Conservation (phyloP, 169 alveolate genomes). For the Pseudocohnilembus persalinus region DNA sequence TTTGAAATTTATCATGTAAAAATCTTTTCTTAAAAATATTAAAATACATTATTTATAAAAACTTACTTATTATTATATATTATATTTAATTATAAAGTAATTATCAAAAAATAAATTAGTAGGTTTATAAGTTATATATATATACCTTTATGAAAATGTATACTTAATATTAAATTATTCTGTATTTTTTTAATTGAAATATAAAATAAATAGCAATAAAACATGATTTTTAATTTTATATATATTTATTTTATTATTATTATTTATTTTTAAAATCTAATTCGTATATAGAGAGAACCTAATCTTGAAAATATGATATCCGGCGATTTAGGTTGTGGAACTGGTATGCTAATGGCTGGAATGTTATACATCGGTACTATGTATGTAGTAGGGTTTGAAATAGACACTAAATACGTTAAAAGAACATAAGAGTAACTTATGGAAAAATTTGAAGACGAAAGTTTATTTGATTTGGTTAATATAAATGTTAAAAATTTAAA, state of each 20-base stretch:
- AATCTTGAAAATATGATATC: slow-evolving; percentile 20
- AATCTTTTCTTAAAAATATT: not conserved
- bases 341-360: slow-evolving; percentile 48
- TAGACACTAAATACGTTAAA: slow-evolving; percentile 27
- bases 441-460: slow-evolving; percentile 30
- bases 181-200: no score
- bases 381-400: slow-evolving; percentile 34
- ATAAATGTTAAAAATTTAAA: slow-evolving; percentile 30
- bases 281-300: slow-evolving; percentile 21
- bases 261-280: no score
- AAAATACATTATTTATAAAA: not conserved
- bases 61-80: no score
- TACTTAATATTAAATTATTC: no score
- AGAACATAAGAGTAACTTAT: slow-evolving; percentile 22
- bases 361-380: slow-evolving; percentile 34
- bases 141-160: no score
- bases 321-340: slow-evolving; percentile 53
- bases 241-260: no score
- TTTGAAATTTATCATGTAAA: slow-evolving; percentile 9
- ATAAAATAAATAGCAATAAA: no score
- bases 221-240: no score
- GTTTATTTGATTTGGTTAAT: slow-evolving; percentile 29
- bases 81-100: no score
- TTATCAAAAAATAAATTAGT: no score
- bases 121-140: no score